These are phyloP conservation scores for Pseudopithomyces maydicus DNA, from an alignment of 2,329 filamentous ascomycete genomes.

Conservation along the genomic window DNA sequence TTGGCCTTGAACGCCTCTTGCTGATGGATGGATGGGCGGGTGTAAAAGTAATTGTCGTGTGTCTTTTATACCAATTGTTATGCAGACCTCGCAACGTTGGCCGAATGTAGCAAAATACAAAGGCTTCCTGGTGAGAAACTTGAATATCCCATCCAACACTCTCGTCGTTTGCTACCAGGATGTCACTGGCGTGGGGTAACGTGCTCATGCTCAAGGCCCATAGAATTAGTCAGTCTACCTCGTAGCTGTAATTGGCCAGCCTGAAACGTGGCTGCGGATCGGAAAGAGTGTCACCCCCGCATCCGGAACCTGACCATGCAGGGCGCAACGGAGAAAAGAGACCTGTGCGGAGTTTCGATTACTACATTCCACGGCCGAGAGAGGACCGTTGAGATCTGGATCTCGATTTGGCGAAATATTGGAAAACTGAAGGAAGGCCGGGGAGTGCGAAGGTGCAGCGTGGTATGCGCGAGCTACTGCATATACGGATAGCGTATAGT, in stretches of 20 bases:
- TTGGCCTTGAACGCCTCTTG: too few relatives aligned
- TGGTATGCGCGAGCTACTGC: too few relatives aligned
- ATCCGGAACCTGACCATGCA: slow-evolving; percentile 3
- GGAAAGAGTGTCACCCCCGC: not conserved
- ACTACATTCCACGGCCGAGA: not conserved
- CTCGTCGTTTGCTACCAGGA: too few relatives aligned
- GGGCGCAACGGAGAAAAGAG: not conserved
- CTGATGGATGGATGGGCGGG: too few relatives aligned
- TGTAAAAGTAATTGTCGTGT: too few relatives aligned
- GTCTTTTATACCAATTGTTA: too few relatives aligned
- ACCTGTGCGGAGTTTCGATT: not conserved
- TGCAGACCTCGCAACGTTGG: too few relatives aligned
- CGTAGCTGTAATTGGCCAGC: not conserved
- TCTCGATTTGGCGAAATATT: not conserved
- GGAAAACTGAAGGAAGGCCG: not conserved
- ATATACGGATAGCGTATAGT: too few relatives aligned
- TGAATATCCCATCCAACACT: too few relatives aligned
- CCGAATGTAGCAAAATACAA: too few relatives aligned
- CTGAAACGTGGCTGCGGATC: not conserved
- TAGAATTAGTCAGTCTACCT: not conserved
- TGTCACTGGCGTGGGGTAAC: not conserved
- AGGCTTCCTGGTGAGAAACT: too few relatives aligned
- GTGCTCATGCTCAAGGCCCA: not conserved
- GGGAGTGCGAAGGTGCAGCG: too few relatives aligned
- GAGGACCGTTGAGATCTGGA: not conserved